A percentile compares a stretch with the other conserved stretches of the same genome.
Evolutionary conservation across 495 filamentous ascomycete species (phyloP).

Genomic region (Penicillium waksmanii): DNA sequence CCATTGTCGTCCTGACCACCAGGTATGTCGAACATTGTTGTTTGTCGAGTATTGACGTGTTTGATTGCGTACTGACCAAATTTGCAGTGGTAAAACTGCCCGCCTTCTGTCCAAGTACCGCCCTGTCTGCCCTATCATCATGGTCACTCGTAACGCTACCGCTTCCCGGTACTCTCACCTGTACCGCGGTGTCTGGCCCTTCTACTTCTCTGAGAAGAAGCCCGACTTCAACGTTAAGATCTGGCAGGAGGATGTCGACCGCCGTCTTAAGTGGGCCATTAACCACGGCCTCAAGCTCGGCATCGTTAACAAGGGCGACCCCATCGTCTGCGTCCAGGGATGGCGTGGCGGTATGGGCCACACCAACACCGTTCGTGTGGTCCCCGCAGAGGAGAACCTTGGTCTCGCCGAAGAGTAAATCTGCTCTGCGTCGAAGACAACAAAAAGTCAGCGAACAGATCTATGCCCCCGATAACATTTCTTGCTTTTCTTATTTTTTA

Average conservation of each 20-base stretch:
- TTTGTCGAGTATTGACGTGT: constrained; percentile 11
- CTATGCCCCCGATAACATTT: constrained; percentile 12
- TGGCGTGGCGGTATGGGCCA: constrained; percentile 98
- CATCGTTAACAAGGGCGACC: constrained; percentile 79
- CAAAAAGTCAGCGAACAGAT: constrained; percentile 21
- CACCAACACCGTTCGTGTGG: constrained; percentile 87
- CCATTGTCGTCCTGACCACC: constrained; percentile 92
- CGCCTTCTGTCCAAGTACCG: constrained; percentile 97
- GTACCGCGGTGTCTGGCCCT: constrained; percentile 97
- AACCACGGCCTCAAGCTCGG: constrained; percentile 79
- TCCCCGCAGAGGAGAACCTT: constrained; percentile 69
- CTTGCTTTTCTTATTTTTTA: constrained; percentile 15
- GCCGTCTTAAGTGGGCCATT: constrained; percentile 95
- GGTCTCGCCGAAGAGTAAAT: constrained; percentile 46
- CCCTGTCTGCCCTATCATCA: constrained; percentile 97
- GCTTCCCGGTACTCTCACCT: constrained; percentile 91
- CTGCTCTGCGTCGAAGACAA: constrained; percentile 13
- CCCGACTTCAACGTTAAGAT: constrained; percentile 86
- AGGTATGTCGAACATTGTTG: constrained; percentile 56
- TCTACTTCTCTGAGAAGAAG: constrained; percentile 89
- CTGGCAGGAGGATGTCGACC: constrained; percentile 99
- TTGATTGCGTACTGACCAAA: background rate
- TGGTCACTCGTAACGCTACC: constrained; percentile 86
- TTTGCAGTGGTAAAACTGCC: constrained; percentile 78
- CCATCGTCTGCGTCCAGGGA: constrained; percentile 93